Base-by-base conservation (phyloP, 345 rosid genomes). In the Populus deltoides region DNA sequence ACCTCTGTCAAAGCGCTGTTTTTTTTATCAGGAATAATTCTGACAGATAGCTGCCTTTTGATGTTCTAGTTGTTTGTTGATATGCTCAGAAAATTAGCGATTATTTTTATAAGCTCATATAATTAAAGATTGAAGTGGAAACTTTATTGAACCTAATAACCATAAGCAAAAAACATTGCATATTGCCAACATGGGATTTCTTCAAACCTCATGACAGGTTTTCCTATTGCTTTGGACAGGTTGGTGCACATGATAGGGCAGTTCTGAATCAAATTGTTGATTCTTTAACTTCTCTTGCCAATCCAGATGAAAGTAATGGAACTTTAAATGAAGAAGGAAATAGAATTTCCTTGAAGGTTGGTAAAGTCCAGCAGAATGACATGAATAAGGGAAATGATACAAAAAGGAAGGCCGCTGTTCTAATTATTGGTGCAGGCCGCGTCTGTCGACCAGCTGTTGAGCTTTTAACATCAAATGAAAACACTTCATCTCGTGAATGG, bases 391-490 rank as follows among this genome's bases (percentile, higher is more conserved):
- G 45, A 77, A 57, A 72, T 71, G 88, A 83, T 43, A 77, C 67
- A 61, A 81, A 78, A 61, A 87, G 70, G 80, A 90, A 70, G 81
- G 76, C 78, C 70, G 65, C 88, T 5, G 92, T 92, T 84, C 89
- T 95, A 66, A 93, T 95, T 81, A 83, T 93, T 79, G 99, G 99
- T 29, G 99, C 98, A 66, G 99, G 99, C 36, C 90, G 93, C 63
- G 99, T 95, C 73, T 94, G 97, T 83, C 92, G 82, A 49, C 97
- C 98, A 0, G 97, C 97, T 84, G 93, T 86, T 68, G 90, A 91
- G 85, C 76, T 93, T 78, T 51, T 94, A 81, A 90, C 93, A 78
- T 93, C 94, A 70, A 73, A 81, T 63, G 95, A 88, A 78, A 87
- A 39, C 81, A 61, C 66, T 25, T 81, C 87, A 8, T 86, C 92